Evolutionary conservation across 768 basidiomycete species (phyloP).

Genomic region (Erythrobasidium yunnanense): DNA sequence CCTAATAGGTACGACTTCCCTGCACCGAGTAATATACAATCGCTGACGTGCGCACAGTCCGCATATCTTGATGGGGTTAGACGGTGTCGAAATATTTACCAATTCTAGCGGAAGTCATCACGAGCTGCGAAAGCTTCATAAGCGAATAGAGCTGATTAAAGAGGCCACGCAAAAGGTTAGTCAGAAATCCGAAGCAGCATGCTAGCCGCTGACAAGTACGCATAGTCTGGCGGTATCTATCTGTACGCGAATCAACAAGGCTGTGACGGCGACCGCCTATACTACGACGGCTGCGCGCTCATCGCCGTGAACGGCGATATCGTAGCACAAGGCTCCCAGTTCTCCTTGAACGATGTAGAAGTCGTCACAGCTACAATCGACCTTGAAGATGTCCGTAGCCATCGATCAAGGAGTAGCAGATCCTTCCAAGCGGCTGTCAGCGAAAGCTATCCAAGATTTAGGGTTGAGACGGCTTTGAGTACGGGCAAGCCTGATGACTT

Average conservation of each 20-base stretch:
- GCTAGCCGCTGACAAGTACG: too few relatives aligned
- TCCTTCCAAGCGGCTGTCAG: constrained; percentile 76
- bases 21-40: background rate
- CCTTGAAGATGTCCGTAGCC: constrained; percentile 88
- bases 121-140: constrained; percentile 88
- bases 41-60: constrained; percentile 50
- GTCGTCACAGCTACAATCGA: constrained; percentile 92
- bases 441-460: constrained; percentile 67
- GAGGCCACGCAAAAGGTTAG: constrained; percentile 96
- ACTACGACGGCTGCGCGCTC: constrained; percentile 95
- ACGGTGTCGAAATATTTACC: constrained; percentile 97
- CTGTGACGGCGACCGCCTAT: constrained; percentile 92
- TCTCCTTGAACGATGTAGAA: constrained; percentile 89
- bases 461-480: constrained; percentile 68
- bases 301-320: constrained; percentile 88
- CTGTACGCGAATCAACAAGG: constrained; percentile 98
- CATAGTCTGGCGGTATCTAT: constrained; percentile 89
- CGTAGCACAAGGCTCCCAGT: constrained; percentile 90
- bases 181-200: too few relatives aligned
- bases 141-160: constrained; percentile 83
- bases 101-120: constrained; percentile 98
- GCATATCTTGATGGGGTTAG: constrained; percentile 93
- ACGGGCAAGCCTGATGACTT: constrained; percentile 56
- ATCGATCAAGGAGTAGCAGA: constrained; percentile 63
- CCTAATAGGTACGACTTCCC: constrained; percentile 60